Percentiles rank a stretch among this genome's conserved stretches.
Conservation (phyloP, 148 eudicot genomes). For the Cornus controversa region DNA sequence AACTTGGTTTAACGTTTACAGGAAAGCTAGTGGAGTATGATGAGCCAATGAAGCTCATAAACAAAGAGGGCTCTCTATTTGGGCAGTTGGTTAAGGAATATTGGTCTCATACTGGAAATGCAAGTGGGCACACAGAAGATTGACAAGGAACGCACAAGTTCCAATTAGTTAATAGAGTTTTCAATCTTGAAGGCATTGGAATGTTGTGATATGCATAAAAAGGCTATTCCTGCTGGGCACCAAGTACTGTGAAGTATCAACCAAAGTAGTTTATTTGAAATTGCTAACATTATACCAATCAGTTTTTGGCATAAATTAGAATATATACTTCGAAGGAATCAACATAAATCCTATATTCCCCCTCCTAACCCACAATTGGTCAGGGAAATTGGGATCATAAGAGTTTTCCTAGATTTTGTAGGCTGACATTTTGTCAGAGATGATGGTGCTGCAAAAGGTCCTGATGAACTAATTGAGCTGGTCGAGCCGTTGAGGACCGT, state of each 20-base stretch:
- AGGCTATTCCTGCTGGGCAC: neutral
- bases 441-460: neutral
- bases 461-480: neutral
- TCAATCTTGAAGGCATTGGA: too few species aligned
- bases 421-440: neutral
- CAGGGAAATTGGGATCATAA: neutral
- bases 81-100: slow-evolving; percentile 56
- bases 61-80: slow-evolving; percentile 37
- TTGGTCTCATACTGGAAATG: slow-evolving; percentile 19
- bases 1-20: slow-evolving; percentile 7
- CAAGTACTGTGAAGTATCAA: too few species aligned
- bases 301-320: too few species aligned
- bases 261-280: too few species aligned
- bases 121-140: neutral
- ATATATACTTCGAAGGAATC: neutral
- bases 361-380: neutral
- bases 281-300: too few species aligned
- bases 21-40: slow-evolving; percentile 56
- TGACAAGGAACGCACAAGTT: neutral
- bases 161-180: neutral
- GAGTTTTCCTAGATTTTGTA: neutral
- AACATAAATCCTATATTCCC: neutral
- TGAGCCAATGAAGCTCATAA: slow-evolving; percentile 47
- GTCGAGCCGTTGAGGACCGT: neutral
- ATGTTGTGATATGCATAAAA: neutral